A percentile compares a stretch with the other conserved stretches of the same genome.
Evolutionary conservation across 257 asterid species (phyloP).

Genomic region (Scutellaria minor): DNA sequence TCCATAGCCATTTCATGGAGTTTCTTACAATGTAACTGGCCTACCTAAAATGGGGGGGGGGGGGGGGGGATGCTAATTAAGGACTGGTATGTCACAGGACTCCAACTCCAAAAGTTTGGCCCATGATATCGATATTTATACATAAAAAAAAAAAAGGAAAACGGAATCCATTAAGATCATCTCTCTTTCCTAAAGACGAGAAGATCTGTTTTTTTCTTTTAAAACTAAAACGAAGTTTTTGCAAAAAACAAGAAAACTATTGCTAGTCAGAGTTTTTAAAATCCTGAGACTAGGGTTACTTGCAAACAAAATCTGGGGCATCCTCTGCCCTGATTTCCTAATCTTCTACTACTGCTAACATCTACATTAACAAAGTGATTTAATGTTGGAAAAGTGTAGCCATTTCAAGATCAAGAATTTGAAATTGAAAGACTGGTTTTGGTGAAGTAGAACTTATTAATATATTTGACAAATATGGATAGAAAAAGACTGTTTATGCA

Average conservation of each 20-base stretch:
- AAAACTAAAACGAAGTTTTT: not conserved
- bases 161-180: slow-evolving; percentile 25
- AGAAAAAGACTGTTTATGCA: slow-evolving; percentile 36
- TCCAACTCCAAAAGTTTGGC: slow-evolving; percentile 54
- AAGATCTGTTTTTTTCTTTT: slow-evolving; percentile 38
- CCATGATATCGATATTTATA: slow-evolving; percentile 26
- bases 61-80: not conserved
- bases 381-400: slow-evolving; percentile 38
- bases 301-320: slow-evolving; percentile 50
- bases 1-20: slow-evolving; percentile 66
- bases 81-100: slow-evolving; percentile 37
- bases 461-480: slow-evolving; percentile 44
- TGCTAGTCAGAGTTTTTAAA: slow-evolving; percentile 62
- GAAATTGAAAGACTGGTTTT: slow-evolving; percentile 40
- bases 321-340: slow-evolving; percentile 57
- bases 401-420: slow-evolving; percentile 45
- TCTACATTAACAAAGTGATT: slow-evolving; percentile 32
- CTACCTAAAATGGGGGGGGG: not conserved
- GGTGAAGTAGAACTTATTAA: slow-evolving; percentile 23
- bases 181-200: slow-evolving; percentile 52
- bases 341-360: slow-evolving; percentile 26
- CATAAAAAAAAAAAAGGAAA: not conserved
- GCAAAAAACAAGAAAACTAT: slow-evolving; percentile 33
- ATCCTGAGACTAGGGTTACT: slow-evolving; percentile 54
- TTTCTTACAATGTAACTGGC: slow-evolving; percentile 42